A percentile compares a stretch with the other conserved stretches of the same genome.
Conservation (phyloP, 1,284 basidiomycete genomes). For the Tilletia caries region DNA sequence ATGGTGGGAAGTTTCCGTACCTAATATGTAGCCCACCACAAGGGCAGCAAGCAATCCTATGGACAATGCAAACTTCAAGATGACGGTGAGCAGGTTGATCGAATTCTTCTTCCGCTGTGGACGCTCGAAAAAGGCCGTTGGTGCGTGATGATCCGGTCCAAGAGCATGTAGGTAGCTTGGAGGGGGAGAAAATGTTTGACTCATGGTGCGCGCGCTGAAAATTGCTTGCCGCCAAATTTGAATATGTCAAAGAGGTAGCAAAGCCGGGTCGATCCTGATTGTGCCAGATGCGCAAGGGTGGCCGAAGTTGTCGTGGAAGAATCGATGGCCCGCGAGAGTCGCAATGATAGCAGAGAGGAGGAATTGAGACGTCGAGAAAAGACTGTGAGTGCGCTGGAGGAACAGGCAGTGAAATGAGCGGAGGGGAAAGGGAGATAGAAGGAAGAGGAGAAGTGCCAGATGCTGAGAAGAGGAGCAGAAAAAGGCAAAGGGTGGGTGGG, state of each 20-base stretch:
- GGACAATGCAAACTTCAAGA: constrained; percentile 12
- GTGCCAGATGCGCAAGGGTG: too few relatives aligned
- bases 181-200: background rate
- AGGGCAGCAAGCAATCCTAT: constrained; percentile 7
- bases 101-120: constrained; percentile 9
- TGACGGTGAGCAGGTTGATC: background rate
- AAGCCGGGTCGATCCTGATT: too few relatives aligned
- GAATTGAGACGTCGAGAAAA: constrained; percentile 10
- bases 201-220: background rate
- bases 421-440: background rate
- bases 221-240: too few relatives aligned
- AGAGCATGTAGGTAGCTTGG: background rate
- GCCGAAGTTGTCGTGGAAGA: too few relatives aligned
- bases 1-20: background rate
- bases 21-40: constrained; percentile 1
- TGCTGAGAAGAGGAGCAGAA: background rate
- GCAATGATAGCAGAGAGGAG: background rate
- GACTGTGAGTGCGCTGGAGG: background rate
- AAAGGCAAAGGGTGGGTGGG: background rate
- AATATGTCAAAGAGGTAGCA: too few relatives aligned
- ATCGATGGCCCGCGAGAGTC: too few relatives aligned
- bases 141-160: constrained; percentile 2
- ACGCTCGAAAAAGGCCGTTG: constrained; percentile 1
- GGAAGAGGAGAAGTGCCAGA: background rate
- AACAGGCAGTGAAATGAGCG: background rate